These are phyloP conservation scores for Alternaria sp. DNA, from an alignment of 2,329 filamentous ascomycete species.

Conservation along the genomic window DNA sequence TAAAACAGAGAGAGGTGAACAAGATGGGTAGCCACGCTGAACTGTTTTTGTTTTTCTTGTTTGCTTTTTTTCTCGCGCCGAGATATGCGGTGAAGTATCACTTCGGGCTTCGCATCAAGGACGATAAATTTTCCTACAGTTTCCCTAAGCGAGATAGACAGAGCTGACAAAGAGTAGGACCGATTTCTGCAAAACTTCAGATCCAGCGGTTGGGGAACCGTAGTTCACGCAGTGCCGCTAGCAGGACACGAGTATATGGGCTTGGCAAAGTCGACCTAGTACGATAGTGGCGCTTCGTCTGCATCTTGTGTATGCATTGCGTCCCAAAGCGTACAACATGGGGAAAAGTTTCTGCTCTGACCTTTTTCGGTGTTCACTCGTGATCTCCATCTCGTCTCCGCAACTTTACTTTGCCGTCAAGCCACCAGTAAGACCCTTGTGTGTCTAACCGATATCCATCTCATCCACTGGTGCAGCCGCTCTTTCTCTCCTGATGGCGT, in stretches of 20 bases:
- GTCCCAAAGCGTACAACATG: neutral
- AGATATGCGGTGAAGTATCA: neutral
- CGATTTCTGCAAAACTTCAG: neutral
- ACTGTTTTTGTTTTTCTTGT: neutral
- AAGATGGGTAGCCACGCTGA: neutral
- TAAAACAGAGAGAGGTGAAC: neutral
- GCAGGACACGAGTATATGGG: neutral
- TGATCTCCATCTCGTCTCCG: neutral
- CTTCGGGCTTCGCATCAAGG: neutral
- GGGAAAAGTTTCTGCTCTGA: neutral
- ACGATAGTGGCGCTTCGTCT: neutral
- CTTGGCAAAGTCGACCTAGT: neutral
- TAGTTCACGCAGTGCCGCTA: neutral
- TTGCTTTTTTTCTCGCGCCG: neutral
- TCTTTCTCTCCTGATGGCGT: conserved; percentile 4
- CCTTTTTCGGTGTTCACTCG: neutral
- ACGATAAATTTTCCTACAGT: neutral
- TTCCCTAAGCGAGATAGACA: neutral
- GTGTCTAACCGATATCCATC: conserved; percentile 19
- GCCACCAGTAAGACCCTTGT: neutral
- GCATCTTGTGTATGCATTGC: neutral
- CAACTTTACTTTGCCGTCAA: neutral
- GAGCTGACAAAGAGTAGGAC: neutral
- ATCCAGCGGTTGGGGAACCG: neutral
- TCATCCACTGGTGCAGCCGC: conserved; percentile 9